Evolutionary conservation across 2,329 filamentous ascomycete species (phyloP).

Genomic region (Aspergillus hiratsukae): DNA sequence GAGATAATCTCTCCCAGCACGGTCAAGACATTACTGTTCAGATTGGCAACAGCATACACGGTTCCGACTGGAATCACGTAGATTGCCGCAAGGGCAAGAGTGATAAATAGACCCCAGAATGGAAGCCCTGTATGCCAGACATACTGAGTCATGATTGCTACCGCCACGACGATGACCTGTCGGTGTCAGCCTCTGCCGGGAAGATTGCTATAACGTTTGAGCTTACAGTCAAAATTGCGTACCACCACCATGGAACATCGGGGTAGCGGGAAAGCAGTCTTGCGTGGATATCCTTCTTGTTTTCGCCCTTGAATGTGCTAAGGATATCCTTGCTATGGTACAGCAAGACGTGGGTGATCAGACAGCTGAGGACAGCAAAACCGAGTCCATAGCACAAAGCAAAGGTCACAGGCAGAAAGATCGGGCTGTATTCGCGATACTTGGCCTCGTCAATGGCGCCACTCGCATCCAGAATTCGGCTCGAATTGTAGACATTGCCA

Average conservation of each 20-base stretch:
- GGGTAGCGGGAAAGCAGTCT: constrained; percentile 34
- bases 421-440: constrained; percentile 58
- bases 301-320: constrained; percentile 10
- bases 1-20: constrained; percentile 40
- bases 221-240: constrained; percentile 25
- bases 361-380: constrained; percentile 59
- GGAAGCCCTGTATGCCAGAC: constrained; percentile 34
- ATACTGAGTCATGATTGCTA: constrained; percentile 21
- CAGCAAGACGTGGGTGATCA: constrained; percentile 18
- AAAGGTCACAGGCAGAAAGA: constrained; percentile 57
- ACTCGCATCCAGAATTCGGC: constrained; percentile 51
- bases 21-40: constrained; percentile 38
- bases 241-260: constrained; percentile 39
- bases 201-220: neutral
- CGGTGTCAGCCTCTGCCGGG: neutral
- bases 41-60: constrained; percentile 39
- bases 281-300: constrained; percentile 36
- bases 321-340: constrained; percentile 21
- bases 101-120: constrained; percentile 37
- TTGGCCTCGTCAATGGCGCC: constrained; percentile 52
- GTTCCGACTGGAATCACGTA: constrained; percentile 41
- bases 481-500: constrained; percentile 54
- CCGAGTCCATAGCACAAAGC: constrained; percentile 50
- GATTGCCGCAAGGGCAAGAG: constrained; percentile 34
- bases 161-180: constrained; percentile 33